These are phyloP conservation scores for Alternaria atra DNA, from an alignment of 2,329 filamentous ascomycete species.

Conservation along the genomic window DNA sequence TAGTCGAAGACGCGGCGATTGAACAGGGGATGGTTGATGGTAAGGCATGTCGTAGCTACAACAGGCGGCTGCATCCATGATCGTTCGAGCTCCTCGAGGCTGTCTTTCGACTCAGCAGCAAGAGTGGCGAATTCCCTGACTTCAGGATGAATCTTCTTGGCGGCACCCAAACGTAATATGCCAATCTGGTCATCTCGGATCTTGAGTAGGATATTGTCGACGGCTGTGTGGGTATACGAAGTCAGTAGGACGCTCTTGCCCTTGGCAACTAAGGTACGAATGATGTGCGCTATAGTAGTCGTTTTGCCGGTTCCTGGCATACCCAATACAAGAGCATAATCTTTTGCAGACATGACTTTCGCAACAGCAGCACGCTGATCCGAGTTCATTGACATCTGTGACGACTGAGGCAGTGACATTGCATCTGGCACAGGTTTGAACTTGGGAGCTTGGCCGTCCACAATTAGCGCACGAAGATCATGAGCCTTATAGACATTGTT, in stretches of 20 bases:
- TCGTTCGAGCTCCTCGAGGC: constrained; percentile 82
- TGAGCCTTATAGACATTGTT: constrained; percentile 74
- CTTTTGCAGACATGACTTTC: constrained; percentile 93
- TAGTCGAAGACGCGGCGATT: constrained; percentile 92
- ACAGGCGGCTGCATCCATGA: constrained; percentile 87
- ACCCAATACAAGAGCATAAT: constrained; percentile 95
- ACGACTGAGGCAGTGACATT: constrained; percentile 61
- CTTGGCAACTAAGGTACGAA: constrained; percentile 84
- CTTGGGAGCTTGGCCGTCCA: constrained; percentile 75
- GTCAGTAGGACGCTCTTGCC: constrained; percentile 93
- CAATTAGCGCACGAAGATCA: constrained; percentile 79
- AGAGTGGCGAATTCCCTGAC: constrained; percentile 86
- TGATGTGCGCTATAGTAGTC: constrained; percentile 97
- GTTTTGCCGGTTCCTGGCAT: constrained; percentile 99
- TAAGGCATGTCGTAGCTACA: constrained; percentile 93
- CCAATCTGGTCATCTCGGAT: constrained; percentile 79
- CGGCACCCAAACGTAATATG: constrained; percentile 84
- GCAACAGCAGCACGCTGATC: constrained; percentile 88
- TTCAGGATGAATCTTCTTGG: constrained; percentile 86
- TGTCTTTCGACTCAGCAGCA: constrained; percentile 75
- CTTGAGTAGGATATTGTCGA: constrained; percentile 97
- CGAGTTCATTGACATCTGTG: constrained; percentile 76
- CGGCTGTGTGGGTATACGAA: constrained; percentile 96
- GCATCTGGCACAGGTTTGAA: constrained; percentile 75
- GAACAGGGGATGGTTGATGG: constrained; percentile 89